A percentile compares a stretch with the other conserved stretches of the same genome.
These are phyloP conservation scores for Rhizophora mangle DNA, from an alignment of 345 rosid genomes.

Conservation along the genomic window DNA sequence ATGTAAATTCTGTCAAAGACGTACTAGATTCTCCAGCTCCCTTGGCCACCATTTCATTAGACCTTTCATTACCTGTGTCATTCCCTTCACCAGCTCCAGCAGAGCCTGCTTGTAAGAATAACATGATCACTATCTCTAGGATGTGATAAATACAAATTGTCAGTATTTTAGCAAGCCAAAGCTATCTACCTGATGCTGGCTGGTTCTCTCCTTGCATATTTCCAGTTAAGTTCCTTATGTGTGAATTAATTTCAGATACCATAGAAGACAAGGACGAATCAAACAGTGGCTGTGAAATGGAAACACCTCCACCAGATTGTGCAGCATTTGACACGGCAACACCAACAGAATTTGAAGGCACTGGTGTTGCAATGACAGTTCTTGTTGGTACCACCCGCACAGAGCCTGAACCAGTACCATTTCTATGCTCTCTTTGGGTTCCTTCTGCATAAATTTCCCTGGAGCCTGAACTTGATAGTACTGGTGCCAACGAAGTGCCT, in stretches of 20 bases:
- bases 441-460: constrained; percentile 49
- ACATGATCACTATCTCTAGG: not conserved
- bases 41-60: constrained; percentile 6
- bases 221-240: constrained; percentile 40
- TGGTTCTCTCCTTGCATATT: constrained; percentile 51
- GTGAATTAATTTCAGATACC: constrained; percentile 45
- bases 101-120: constrained; percentile 29
- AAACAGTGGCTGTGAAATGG: constrained; percentile 35
- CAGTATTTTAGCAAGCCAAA: not conserved
- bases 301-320: constrained; percentile 29
- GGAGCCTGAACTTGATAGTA: constrained; percentile 48
- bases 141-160: not conserved
- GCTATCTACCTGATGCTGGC: constrained; percentile 46
- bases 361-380: constrained; percentile 45
- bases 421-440: constrained; percentile 48
- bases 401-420: constrained; percentile 33
- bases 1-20: constrained; percentile 14
- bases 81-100: constrained; percentile 26
- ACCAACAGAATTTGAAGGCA: constrained; percentile 41
- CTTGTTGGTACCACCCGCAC: constrained; percentile 38
- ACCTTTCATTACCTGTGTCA: constrained; percentile 26
- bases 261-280: constrained; percentile 40
- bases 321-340: constrained; percentile 28
- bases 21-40: constrained; percentile 36
- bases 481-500: constrained; percentile 59